Percentiles rank a stretch among this genome's conserved stretches.
phyloP scores from a whole-genome alignment of 2,329 filamentous ascomycete species.

The Fusarium coffeatum region DNA sequence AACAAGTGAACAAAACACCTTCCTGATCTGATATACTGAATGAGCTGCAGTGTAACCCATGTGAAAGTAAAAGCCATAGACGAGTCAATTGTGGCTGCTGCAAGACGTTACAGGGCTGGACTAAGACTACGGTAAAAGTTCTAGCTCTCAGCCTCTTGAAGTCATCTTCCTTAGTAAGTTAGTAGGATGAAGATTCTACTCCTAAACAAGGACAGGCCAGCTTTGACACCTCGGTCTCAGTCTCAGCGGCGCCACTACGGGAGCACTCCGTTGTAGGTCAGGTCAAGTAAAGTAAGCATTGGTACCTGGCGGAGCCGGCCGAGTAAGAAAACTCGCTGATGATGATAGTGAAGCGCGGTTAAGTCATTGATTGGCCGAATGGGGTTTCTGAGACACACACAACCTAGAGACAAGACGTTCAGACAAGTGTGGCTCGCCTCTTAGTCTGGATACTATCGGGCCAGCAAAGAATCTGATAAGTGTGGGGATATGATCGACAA shows the following conservation, averaged over 20 bases:
- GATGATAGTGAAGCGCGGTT: slow-evolving; percentile 16
- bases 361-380: slow-evolving; percentile 23
- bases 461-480: slow-evolving; percentile 4
- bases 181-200: neutral
- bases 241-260: slow-evolving; percentile 22
- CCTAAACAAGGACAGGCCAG: slow-evolving; percentile 16
- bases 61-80: neutral
- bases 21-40: slow-evolving; percentile 18
- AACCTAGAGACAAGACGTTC: slow-evolving; percentile 14
- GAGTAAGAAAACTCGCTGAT: slow-evolving; percentile 10
- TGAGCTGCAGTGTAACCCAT: neutral
- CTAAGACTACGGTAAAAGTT: slow-evolving; percentile 8
- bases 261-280: slow-evolving; percentile 7
- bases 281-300: neutral
- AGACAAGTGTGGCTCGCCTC: slow-evolving; percentile 2
- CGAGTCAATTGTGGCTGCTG: slow-evolving; percentile 5
- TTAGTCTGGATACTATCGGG: slow-evolving; percentile 5
- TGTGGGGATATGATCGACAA: slow-evolving; percentile 33
- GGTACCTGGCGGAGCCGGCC: slow-evolving; percentile 43
- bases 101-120: slow-evolving; percentile 26
- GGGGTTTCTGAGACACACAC: slow-evolving; percentile 2
- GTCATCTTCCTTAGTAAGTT: slow-evolving; percentile 8
- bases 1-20: neutral
- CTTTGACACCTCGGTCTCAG: neutral
- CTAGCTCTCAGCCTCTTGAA: slow-evolving; percentile 18